Base-by-base conservation (phyloP, 352 stramenopile genomes). In the Globisporangium radiosum region DNA sequence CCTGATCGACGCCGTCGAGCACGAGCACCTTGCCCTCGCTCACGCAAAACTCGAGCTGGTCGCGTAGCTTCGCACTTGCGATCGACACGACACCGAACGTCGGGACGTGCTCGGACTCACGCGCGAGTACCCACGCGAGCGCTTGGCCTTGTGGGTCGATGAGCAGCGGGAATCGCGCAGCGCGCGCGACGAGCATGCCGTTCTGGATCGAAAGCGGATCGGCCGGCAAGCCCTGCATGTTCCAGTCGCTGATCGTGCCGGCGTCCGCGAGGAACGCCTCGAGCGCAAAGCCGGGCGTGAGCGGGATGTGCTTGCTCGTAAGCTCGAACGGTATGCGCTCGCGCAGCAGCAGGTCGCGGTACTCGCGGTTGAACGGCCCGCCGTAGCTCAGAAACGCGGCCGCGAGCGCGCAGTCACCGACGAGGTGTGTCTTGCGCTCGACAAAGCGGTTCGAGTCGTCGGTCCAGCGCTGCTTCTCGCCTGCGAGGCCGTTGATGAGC, bases 71-170 rank as follows among this genome's bases (percentile, higher is more conserved):
- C 0, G 72, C 63, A 39, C 78, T 87, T 6, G 60, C 68, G 4
- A 93, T 73, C 3, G 84, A 73, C 0, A 90, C 68, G 40, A 88
- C 67, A 0, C 86, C 88, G 49, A 79, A 81, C 11, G 67, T 47
- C 8, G 84, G 83, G 8, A 96, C 51, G 7, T 73, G 68, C 17
- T 80, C 71, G 3, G 64, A 76, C 65, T 97, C 89, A 48, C 81
- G 75, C 53, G 69, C 71, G 4, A 84, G 60, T 38, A 97, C 87
- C 90, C 88, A 97, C n/a, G 72, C 68, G 5, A 96, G 53, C 3
- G 85, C 90, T 74, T 97, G 87, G 3, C 88, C 90, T 60, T 97
- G 90, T 15, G 90, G 90, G 54, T 97, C 89, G 43, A 97, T 94
- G 14, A 97, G 69, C 11, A 97, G 64, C 7, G 89, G 88, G 51